Conservation (phyloP, 129 eudicot genomes). For the Sambucus nigra region DNA sequence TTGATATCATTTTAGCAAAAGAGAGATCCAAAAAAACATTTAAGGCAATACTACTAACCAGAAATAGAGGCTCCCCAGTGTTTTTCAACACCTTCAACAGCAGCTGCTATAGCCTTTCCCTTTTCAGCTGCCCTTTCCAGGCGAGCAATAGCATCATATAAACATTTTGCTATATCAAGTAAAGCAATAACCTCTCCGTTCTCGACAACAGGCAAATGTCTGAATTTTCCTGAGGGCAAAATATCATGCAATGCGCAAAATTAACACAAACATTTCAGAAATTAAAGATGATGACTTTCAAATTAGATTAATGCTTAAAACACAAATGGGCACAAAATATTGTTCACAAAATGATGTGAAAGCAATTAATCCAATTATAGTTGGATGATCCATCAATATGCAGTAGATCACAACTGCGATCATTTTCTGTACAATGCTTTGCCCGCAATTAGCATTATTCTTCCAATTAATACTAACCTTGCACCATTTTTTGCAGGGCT, state of each 20-base stretch:
- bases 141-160: conserved; percentile 96
- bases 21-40: not conserved
- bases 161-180: conserved; percentile 92
- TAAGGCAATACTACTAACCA: conserved; percentile 35
- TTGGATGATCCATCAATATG: too few species aligned
- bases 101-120: conserved; percentile 98
- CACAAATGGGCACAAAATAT: too few species aligned
- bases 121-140: conserved; percentile 98
- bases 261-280: not conserved
- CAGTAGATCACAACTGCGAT: too few species aligned
- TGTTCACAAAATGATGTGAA: too few species aligned
- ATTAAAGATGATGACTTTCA: too few species aligned
- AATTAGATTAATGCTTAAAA: too few species aligned
- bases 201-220: conserved; percentile 95
- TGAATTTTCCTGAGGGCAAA: conserved; percentile 65
- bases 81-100: conserved; percentile 98
- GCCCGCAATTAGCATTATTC: too few species aligned
- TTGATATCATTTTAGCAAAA: not conserved
- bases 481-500: conserved; percentile 98
- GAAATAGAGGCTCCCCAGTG: conserved; percentile 83
- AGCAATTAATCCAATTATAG: too few species aligned
- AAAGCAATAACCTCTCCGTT: conserved; percentile 89
- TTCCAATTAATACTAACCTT: conserved; percentile 41
- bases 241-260: conserved; percentile 1
- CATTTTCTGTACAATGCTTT: too few species aligned